A percentile compares a stretch with the other conserved stretches of the same genome.
phyloP scores from a whole-genome alignment of 345 rosid genomes.

The Aegle marmelos region DNA sequence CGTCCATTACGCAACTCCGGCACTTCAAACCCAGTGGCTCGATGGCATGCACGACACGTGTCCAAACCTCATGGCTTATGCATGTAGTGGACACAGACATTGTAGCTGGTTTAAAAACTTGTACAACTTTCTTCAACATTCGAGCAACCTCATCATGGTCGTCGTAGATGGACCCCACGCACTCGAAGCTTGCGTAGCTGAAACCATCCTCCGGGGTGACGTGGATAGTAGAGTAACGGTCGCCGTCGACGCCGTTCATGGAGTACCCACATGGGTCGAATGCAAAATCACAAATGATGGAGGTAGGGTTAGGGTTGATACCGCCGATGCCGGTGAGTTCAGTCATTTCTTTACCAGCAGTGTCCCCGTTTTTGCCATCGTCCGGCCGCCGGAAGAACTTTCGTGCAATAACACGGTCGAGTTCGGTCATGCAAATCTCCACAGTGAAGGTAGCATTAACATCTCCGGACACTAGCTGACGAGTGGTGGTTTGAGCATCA shows the following conservation, averaged over 20 bases:
- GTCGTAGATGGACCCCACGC: conserved; percentile 64
- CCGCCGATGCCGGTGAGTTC: conserved; percentile 58
- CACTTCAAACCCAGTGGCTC: conserved; percentile 73
- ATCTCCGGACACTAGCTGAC: not conserved
- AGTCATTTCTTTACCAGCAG: conserved; percentile 79
- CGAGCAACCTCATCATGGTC: conserved; percentile 43
- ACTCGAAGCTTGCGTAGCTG: conserved; percentile 95
- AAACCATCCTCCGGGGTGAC: conserved; percentile 97
- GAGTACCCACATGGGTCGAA: conserved; percentile 99
- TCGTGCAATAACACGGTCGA: conserved; percentile 55
- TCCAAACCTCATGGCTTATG: conserved; percentile 47
- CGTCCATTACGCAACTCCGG: conserved; percentile 64
- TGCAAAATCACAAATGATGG: conserved; percentile 80
- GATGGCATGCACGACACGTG: conserved; percentile 55
- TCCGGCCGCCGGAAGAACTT: conserved; percentile 58
- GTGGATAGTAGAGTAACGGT: conserved; percentile 95
- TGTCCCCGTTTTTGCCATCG: conserved; percentile 43
- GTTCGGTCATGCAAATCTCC: conserved; percentile 97
- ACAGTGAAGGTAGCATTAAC: conserved; percentile 41
- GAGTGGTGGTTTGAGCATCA: conserved; percentile 19
- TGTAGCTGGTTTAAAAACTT: conserved; percentile 73
- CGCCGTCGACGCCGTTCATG: conserved; percentile 86
- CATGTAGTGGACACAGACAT: conserved; percentile 73
- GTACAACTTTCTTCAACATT: conserved; percentile 56
- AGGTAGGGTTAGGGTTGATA: conserved; percentile 62